Evolutionary conservation across 2,329 filamentous ascomycete genomes (phyloP).

Genomic region (Huntiella bhutanensis): DNA sequence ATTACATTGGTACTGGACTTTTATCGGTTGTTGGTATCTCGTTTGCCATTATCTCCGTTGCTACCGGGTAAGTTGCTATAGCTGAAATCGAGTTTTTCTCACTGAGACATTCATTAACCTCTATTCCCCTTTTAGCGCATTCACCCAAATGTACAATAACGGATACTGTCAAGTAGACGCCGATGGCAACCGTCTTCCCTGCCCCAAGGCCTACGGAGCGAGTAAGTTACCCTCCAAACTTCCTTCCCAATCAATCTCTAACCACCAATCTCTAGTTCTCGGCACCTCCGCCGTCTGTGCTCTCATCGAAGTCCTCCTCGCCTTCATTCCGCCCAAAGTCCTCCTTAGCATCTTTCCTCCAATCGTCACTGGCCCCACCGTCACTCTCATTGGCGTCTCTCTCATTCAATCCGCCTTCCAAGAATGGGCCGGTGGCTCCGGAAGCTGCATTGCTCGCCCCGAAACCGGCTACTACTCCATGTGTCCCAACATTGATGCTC

Average conservation of each 20-base stretch:
- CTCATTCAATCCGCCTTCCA: conserved; percentile 54
- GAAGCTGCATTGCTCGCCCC: conserved; percentile 32
- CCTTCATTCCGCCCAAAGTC: conserved; percentile 50
- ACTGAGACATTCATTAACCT: neutral
- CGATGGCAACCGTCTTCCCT: conserved; percentile 49
- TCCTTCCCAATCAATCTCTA: conserved; percentile 36
- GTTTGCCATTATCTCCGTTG: conserved; percentile 58
- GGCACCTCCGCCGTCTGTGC: conserved; percentile 49
- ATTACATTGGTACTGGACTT: conserved; percentile 60
- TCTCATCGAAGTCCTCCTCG: conserved; percentile 52
- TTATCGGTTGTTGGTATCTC: conserved; percentile 66
- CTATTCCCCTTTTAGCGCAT: conserved; percentile 22
- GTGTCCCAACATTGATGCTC: conserved; percentile 49
- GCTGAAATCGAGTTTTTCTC: neutral
- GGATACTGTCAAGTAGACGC: conserved; percentile 43
- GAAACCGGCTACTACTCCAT: conserved; percentile 36
- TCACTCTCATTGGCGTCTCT: conserved; percentile 52
- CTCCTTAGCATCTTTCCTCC: conserved; percentile 62
- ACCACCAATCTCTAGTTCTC: conserved; percentile 26
- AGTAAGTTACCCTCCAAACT: conserved; percentile 1
- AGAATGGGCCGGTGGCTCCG: conserved; percentile 61
- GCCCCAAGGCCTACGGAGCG: conserved; percentile 57
- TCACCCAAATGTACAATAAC: conserved; percentile 59
- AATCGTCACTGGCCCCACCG: conserved; percentile 52
- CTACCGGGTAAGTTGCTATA: conserved; percentile 28